Base-by-base conservation (phyloP, 129 eudicot genomes). In the Arctium minus region DNA sequence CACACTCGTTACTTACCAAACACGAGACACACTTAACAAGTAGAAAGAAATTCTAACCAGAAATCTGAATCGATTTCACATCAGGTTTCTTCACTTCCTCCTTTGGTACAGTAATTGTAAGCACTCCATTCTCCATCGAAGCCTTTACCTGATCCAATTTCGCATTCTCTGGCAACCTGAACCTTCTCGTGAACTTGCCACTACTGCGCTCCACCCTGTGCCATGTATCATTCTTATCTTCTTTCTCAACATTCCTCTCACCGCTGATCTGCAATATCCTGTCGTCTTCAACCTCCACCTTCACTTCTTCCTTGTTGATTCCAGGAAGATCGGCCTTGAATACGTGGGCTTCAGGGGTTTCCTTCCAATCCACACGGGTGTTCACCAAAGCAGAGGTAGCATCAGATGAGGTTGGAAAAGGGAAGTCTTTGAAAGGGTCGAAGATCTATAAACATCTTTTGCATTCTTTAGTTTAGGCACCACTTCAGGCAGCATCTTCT, bases 331-430 rank as follows among this genome's bases (percentile, higher is more conserved):
- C 86, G 9, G 60, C 83, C 42, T 62, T 84, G 79, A 84, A 78
- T 1, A 84, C 82, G 15, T 84, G 86, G 0, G 83, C 86, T 13
- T 62, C 75, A 0, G 38, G 38, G 1, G 86, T 84, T 31, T 84
- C 86, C 75, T 84, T 84, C 86, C 86, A 84, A 33, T 84, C 86
- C n/a, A 84, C 27, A n/a, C n/a, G n/a, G n/a, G n/a, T n/a, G n/a
- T n/a, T n/a, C 0, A 65, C 75, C 0, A 81, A 64, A n/a, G 80
- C 70, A 10, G 85, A 17, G 0, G 4, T 33, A 73, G 8, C 31
- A 72, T 81, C 82, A 46, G 78, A 22, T 32, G 11, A 5, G 30
- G 30, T 40, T 60, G 71, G 84, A 76, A 6, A 84, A 64, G 60
- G 84, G 32, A 9, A 12, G 32, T 72, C 67, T 40, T n/a, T 30